These are phyloP conservation scores for Ambrosiella xylebori DNA, from an alignment of 2,329 filamentous ascomycete genomes.

Conservation along the genomic window DNA sequence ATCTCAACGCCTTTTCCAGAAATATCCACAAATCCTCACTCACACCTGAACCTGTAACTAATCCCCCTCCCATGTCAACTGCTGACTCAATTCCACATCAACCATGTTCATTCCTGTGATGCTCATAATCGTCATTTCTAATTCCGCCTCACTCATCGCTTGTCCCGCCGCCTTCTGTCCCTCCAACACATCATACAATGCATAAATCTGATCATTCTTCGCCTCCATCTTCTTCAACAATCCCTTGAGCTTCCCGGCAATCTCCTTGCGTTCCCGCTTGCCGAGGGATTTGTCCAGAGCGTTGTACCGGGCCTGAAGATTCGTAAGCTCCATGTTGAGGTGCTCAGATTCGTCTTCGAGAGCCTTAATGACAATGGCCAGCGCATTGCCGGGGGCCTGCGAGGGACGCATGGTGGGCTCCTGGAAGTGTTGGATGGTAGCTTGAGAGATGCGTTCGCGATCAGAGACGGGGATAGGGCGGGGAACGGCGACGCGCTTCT, in stretches of 20 bases:
- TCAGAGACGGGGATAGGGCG: constrained; percentile 51
- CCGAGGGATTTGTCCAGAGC: constrained; percentile 48
- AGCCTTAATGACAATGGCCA: constrained; percentile 69
- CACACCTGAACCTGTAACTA: background rate
- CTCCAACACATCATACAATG: constrained; percentile 68
- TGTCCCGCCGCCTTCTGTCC: constrained; percentile 53
- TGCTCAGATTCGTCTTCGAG: constrained; percentile 66
- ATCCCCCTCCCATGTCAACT: constrained; percentile 26
- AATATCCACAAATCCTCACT: background rate
- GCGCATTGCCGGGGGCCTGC: constrained; percentile 51
- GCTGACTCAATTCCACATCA: constrained; percentile 23
- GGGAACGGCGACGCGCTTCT: constrained; percentile 44
- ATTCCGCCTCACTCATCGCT: constrained; percentile 43
- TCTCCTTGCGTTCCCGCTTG: constrained; percentile 42
- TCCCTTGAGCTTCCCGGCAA: constrained; percentile 43
- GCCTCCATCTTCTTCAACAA: constrained; percentile 48
- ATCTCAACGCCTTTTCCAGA: background rate
- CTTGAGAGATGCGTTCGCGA: constrained; percentile 21
- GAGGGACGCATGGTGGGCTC: constrained; percentile 46
- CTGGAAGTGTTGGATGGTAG: constrained; percentile 19
- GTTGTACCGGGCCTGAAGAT: constrained; percentile 45
- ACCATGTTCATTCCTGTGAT: constrained; percentile 30
- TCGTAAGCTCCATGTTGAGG: constrained; percentile 50
- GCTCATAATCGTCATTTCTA: constrained; percentile 46
- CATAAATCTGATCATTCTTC: constrained; percentile 67